Conservation (phyloP, 768 basidiomycete genomes). For the Sporobolomyces phaffii region DNA sequence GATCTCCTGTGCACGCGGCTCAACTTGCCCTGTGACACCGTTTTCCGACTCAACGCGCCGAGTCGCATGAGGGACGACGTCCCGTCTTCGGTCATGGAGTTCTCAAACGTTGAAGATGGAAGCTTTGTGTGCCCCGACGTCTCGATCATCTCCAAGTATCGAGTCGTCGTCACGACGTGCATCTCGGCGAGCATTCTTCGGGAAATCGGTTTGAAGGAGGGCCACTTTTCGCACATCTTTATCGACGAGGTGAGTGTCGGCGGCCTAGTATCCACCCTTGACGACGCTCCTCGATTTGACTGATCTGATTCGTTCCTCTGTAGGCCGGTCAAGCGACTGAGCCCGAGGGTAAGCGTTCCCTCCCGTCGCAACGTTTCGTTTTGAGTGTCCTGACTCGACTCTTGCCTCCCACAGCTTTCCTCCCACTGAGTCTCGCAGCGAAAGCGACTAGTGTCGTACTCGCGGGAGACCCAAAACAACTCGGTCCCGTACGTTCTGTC, state of each 20-base stretch:
- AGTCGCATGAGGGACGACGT: constrained; percentile 44
- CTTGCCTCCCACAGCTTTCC: constrained; percentile 1
- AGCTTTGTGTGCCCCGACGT: constrained; percentile 35
- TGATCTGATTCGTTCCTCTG: neutral
- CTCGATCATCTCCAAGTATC: constrained; percentile 38
- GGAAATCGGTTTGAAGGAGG: neutral
- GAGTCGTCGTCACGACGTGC: constrained; percentile 43
- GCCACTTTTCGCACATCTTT: constrained; percentile 23
- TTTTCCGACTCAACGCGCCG: constrained; percentile 43
- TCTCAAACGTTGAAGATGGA: constrained; percentile 27
- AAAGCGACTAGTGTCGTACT: constrained; percentile 40
- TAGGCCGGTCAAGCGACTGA: constrained; percentile 27
- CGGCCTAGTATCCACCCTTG: neutral
- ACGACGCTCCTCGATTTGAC: neutral
- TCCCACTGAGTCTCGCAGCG: constrained; percentile 12
- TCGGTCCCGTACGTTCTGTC: constrained; percentile 44
- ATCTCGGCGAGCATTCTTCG: constrained; percentile 29
- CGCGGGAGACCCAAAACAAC: constrained; percentile 47
- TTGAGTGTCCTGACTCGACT: no score
- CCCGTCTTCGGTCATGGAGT: neutral
- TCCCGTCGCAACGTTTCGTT: no score
- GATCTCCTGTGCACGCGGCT: constrained; percentile 45
- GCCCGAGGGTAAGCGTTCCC: constrained; percentile 24
- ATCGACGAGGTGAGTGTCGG: constrained; percentile 17
- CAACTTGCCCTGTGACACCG: neutral